Evolutionary conservation across 2,329 filamentous ascomycete species (phyloP).

Genomic region (Cryphonectria parasitica): DNA sequence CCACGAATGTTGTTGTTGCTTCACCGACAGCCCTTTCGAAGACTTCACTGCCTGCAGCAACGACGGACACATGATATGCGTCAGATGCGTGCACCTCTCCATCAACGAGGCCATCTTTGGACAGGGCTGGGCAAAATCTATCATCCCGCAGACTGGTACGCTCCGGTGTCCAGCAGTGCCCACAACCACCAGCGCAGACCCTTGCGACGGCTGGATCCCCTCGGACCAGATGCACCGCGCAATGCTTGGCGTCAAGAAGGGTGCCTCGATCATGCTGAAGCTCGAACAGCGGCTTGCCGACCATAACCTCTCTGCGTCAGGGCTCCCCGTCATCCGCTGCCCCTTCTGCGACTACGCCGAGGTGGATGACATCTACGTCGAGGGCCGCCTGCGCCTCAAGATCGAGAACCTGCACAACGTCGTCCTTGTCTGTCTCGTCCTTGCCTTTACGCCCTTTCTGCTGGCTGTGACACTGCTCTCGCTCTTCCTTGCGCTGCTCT

Average conservation of each 20-base stretch:
- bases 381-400: conserved; percentile 61
- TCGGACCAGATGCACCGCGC: conserved; percentile 72
- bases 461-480: conserved; percentile 55
- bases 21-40: conserved; percentile 71
- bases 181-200: conserved; percentile 44
- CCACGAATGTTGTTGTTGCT: conserved; percentile 81
- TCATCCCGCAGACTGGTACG: conserved; percentile 73
- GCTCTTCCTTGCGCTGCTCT: conserved; percentile 48
- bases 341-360: conserved; percentile 94
- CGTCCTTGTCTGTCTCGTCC: conserved; percentile 54
- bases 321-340: conserved; percentile 78
- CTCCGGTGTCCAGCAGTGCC: conserved; percentile 82
- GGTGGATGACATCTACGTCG: conserved; percentile 74
- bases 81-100: conserved; percentile 80
- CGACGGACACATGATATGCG: conserved; percentile 74
- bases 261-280: conserved; percentile 71
- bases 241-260: conserved; percentile 70
- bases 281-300: conserved; percentile 80
- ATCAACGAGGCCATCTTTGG: conserved; percentile 89
- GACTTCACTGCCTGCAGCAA: conserved; percentile 73
- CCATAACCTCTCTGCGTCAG: conserved; percentile 73
- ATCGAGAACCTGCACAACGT: conserved; percentile 53
- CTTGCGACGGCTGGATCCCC: conserved; percentile 77
- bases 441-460: conserved; percentile 60
- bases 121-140: conserved; percentile 84